Evolutionary conservation across 257 asterid genomes (phyloP), one percentile per base, ranked within the genome.

Genomic region (Lantana camara): DNA sequence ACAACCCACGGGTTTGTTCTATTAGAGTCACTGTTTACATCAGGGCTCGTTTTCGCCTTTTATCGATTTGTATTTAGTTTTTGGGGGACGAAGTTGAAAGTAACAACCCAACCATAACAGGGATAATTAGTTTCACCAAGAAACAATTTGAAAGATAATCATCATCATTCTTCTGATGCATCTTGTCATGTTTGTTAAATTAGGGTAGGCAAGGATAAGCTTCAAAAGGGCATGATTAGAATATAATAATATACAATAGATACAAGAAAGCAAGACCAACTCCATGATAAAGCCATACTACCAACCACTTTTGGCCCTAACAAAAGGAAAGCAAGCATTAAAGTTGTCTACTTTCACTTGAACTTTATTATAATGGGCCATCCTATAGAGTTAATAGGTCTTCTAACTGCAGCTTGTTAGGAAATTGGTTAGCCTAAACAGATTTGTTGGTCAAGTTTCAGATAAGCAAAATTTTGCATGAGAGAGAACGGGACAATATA

Each of bases 271-370:
- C 49, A n/a, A 30, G 41, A 54, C 75, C 67, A 60, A 77, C 74
- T 57, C 67, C 44, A 50, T 71, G 85, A 85, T 76, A 76, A 57
- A 57, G 80, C 77, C 82, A 82, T 66, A 55, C 62, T 46, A 80
- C 85, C 89, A 61, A 72, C 77, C 79, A 72, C 61, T 44, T 32
- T 74, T 57, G 52, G 77, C 50, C 64, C 65, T 27, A 53, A 23
- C 57, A 63, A 5, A 67, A 61, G 35, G 19, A 53, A 68, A 29
- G 41, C 44, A 66, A 59, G 63, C 67, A 70, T 64, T 65, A 22
- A 48, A 64, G 56, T 14, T 16, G 54, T 60, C 70, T 34, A 50
- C 48, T 44, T 57, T 60, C 58, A 56, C 60, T 24, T 62, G 32
- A 29, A 53, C 60, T 40, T 75, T 27, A 71, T 77, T 55, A 45